Evolutionary conservation across 768 basidiomycete species (phyloP).

Genomic region (Inosperma sp.): DNA sequence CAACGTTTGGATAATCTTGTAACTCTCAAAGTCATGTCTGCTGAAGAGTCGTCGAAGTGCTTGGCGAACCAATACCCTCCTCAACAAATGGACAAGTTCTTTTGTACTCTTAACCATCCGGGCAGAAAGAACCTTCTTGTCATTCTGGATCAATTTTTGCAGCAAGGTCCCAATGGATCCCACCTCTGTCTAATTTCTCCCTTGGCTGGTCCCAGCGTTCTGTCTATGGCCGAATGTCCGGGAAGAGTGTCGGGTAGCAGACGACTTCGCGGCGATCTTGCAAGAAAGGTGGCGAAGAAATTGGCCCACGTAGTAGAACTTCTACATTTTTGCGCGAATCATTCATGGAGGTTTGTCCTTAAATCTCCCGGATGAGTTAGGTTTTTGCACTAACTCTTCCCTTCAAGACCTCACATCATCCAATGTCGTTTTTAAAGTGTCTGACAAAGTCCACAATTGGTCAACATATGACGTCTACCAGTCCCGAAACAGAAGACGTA

Average conservation of each 20-base stretch:
- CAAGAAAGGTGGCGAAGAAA: constrained; percentile 34
- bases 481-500: constrained; percentile 29
- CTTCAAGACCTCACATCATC: constrained; percentile 35
- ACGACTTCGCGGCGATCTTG: constrained; percentile 31
- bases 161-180: constrained; percentile 45
- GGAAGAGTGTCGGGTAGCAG: constrained; percentile 28
- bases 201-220: constrained; percentile 40
- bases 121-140: constrained; percentile 28
- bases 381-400: not conserved
- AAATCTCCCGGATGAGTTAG: not conserved
- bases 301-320: constrained; percentile 20
- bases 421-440: constrained; percentile 34
- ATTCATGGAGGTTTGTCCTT: constrained; percentile 34
- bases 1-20: constrained; percentile 19
- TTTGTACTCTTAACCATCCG: too few species aligned
- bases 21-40: constrained; percentile 34
- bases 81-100: too few species aligned
- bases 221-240: constrained; percentile 29
- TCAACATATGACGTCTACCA: constrained; percentile 34
- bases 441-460: constrained; percentile 24
- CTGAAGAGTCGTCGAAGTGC: constrained; percentile 32
- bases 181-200: constrained; percentile 47
- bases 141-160: constrained; percentile 42
- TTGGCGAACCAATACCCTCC: constrained; percentile 28
- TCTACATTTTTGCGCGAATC: constrained; percentile 31